Evolutionary conservation across 441 rosid genomes (phyloP), one percentile per base, ranked within the genome.

Genomic region (Corymbia calophylla): DNA sequence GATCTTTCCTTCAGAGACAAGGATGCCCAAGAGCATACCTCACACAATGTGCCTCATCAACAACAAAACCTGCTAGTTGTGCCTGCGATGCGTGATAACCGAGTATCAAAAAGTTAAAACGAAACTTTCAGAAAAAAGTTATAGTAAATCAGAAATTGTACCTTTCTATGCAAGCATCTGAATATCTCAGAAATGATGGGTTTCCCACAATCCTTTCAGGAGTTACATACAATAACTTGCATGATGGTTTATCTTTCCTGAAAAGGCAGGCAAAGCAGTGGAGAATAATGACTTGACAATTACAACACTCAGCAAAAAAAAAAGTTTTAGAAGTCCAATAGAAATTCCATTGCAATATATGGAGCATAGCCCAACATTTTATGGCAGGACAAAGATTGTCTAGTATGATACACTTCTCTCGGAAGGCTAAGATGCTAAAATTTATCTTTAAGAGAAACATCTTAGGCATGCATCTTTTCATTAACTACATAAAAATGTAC

Each of bases 31-130:
- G 73, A 53, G 51, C 89, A 68, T 92, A 97, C 98, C 99, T 98
- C 88, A 97, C 97, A 90, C 99, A 97, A 87, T 97, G 99, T 88
- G 97, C 99, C 94, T 98, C 99, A 92, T 97, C 99, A 91, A 96
- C 96, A 89, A 95, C 95, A 94, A 97, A 96, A 91, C 99, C 98
- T 32, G 96, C 98, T 49, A 98, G 93, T 89, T 91, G 96, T 87
- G 94, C 95, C 97, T 94, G 94, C 90, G 66, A 92, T 27, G 9
- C 4, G 89, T 47, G 17, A 88, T 21, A 58, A 10, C 48, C 77
- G 25, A 90, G 27, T 55, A 85, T 54, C 21, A 89, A 55, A 77
- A 48, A 85, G 62, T 73, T 87, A 25, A 47, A 88, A 88, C 48
- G 49, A 47, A 16, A 53, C 39, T 88, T 54, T 87, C 18, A 88